Conservation (phyloP, 1,284 basidiomycete species). For the Irpex rosettiformis region DNA sequence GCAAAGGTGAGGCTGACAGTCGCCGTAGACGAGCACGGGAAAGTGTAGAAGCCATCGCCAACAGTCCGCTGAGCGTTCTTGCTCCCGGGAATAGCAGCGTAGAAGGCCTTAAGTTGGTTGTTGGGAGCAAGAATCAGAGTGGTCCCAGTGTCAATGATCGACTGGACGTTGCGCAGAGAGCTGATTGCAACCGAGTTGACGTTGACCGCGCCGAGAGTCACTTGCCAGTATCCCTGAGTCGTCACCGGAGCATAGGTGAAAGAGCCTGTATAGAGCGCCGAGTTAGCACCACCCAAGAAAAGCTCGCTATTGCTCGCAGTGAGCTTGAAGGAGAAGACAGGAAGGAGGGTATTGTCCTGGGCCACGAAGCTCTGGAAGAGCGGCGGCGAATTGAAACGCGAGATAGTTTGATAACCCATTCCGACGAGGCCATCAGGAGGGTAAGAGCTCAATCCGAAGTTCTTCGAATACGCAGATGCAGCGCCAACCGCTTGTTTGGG, state of each 20-base stretch:
- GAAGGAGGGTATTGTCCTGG: slow-evolving; percentile 32
- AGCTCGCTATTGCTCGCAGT: slow-evolving; percentile 40
- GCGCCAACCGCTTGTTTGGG: slow-evolving; percentile 37
- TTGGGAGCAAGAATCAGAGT: slow-evolving; percentile 48
- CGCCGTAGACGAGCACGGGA: slow-evolving; percentile 37
- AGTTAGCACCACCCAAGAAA: slow-evolving; percentile 52
- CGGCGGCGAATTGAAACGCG: slow-evolving; percentile 30
- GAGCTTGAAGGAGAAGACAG: slow-evolving; percentile 56
- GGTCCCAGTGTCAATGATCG: slow-evolving; percentile 45
- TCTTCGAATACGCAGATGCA: slow-evolving; percentile 42
- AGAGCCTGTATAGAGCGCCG: slow-evolving; percentile 34
- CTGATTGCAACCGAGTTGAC: slow-evolving; percentile 25
- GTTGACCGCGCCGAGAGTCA: slow-evolving; percentile 32
- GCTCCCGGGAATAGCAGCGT: slow-evolving; percentile 39
- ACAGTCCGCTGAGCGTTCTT: slow-evolving; percentile 27
- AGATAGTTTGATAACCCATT: slow-evolving; percentile 40
- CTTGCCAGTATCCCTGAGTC: slow-evolving; percentile 39
- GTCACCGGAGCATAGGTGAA: slow-evolving; percentile 36
- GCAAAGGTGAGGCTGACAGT: slow-evolving; percentile 38
- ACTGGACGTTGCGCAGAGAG: slow-evolving; percentile 20
- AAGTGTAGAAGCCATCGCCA: slow-evolving; percentile 34
- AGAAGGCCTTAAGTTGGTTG: slow-evolving; percentile 39
- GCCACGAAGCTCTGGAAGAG: slow-evolving; percentile 43
- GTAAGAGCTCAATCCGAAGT: slow-evolving; percentile 33
- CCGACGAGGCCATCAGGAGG: slow-evolving; percentile 47